Percentiles rank a stretch among this genome's conserved stretches.
Evolutionary conservation across 2,329 filamentous ascomycete species (phyloP).

Genomic region (Penicillium sp.): DNA sequence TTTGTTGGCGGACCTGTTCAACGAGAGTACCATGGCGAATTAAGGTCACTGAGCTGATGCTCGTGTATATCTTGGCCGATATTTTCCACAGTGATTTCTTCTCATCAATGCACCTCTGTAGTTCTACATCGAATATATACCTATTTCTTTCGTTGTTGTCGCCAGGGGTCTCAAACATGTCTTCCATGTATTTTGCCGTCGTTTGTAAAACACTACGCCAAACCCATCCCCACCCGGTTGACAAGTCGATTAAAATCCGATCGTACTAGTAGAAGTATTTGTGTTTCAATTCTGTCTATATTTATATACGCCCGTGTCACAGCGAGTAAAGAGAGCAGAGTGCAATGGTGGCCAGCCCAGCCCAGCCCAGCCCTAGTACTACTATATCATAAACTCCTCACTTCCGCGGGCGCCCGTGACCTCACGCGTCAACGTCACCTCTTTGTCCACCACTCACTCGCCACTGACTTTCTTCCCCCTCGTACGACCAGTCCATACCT

Average conservation of each 20-base stretch:
- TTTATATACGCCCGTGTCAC: too few species aligned
- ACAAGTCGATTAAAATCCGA: too few species aligned
- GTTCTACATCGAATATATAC: constrained; percentile 3
- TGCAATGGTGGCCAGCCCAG: too few species aligned
- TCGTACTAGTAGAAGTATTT: too few species aligned
- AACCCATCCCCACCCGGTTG: too few species aligned
- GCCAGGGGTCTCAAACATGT: not conserved
- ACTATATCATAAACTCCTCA: too few species aligned
- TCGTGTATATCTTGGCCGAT: constrained; percentile 18
- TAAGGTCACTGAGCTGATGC: constrained; percentile 21
- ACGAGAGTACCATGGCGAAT: constrained; percentile 66
- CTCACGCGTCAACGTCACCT: constrained; percentile 27
- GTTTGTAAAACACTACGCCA: too few species aligned
- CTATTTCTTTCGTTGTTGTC: not conserved
- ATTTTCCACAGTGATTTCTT: not conserved
- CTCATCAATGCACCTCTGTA: not conserved
- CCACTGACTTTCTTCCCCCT: constrained; percentile 15
- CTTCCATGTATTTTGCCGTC: too few species aligned
- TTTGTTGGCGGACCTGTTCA: constrained; percentile 76
- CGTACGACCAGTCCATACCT: constrained; percentile 6
- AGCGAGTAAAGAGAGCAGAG: too few species aligned
- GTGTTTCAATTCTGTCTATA: too few species aligned
- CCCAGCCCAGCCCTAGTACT: too few species aligned
- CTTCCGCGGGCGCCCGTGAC: constrained; percentile 25
- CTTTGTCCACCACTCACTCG: constrained; percentile 11